Base-by-base conservation (phyloP, 768 basidiomycete species). In the Cubamyces sp. region DNA sequence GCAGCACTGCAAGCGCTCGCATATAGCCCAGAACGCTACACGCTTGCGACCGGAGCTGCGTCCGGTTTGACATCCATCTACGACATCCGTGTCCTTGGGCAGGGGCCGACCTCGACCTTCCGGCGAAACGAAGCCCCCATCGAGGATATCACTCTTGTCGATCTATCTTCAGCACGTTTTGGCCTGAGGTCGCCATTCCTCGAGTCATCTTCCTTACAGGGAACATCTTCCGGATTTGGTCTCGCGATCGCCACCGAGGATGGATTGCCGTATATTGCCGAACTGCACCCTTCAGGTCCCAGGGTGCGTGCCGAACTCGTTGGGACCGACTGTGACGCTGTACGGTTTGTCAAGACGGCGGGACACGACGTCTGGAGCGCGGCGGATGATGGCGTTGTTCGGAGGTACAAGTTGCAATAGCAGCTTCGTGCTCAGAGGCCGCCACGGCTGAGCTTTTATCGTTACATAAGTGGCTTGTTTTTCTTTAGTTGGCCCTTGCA, bases 361-460 rank as follows among this genome's bases (percentile, higher is more conserved):
- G 75, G 77, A 34, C 70, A 70, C 14, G 68, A 68, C 4, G 70
- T 86, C 4, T 87, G 86, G 86, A 82, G 75, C 57, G 84, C 84
- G 9, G 81, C 83, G 46, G 86, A 89, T 65, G 88, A 89, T 74
- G 86, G 84, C 0, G 68, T 87, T 39, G 84, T 88, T 0, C 76
- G 86, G 62, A 67, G 77, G 64, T 87, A 86, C 71, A 51, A 26
- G 23, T 25, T 23, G 23, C 26, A 16, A 48, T 53, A 39, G 34
- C 16, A 34, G 34, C 34, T 5, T 34, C 34, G 9, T 34, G 34
- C 34, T 34, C 34, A 11, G 45, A 48, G 48, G 7, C 19, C 14
- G 23, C 46, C 42, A 43, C 19, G 16, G 19, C 42, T 43, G 42
- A 15, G 19, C 1, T 16, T 43, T 15, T 11, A 5, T 18, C 18